Conservation (phyloP, 495 filamentous ascomycete genomes). For the Tuber umbilicatum region DNA sequence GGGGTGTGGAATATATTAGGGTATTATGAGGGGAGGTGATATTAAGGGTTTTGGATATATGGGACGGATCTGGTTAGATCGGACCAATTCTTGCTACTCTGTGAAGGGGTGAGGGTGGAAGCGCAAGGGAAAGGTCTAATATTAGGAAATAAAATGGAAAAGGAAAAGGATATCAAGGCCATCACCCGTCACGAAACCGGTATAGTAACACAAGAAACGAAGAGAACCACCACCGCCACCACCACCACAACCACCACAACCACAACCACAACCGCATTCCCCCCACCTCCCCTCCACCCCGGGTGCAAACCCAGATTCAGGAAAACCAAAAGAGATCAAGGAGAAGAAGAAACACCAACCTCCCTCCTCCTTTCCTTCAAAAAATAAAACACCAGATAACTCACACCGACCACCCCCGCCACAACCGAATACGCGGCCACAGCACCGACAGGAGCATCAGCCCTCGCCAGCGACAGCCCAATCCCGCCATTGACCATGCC, state of each 20-base stretch:
- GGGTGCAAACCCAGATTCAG: background rate
- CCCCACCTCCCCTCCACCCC: background rate
- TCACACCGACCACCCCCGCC: constrained; percentile 49
- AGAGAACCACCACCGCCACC: background rate
- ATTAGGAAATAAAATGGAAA: background rate
- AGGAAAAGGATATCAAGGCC: constrained; percentile 8
- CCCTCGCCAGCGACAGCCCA: constrained; percentile 50
- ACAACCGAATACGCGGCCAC: constrained; percentile 57
- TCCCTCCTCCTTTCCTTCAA: constrained; percentile 30
- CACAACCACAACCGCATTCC: background rate
- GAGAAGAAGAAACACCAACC: constrained; percentile 11
- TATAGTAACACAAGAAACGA: background rate
- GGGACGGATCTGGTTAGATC: background rate
- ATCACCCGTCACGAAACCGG: background rate
- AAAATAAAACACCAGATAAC: constrained; percentile 46
- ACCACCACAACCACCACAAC: background rate
- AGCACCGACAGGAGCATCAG: constrained; percentile 45
- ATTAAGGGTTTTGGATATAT: constrained; percentile 5
- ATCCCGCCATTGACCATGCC: constrained; percentile 67
- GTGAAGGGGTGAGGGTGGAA: background rate
- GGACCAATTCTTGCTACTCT: background rate
- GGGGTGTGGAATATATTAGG: background rate
- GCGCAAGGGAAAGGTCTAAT: background rate
- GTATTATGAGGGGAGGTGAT: background rate
- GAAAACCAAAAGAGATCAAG: background rate